A percentile compares a stretch with the other conserved stretches of the same genome.
These are phyloP conservation scores for Malus hybrid DNA, from an alignment of 331 rosid genomes.

Conservation along the genomic window DNA sequence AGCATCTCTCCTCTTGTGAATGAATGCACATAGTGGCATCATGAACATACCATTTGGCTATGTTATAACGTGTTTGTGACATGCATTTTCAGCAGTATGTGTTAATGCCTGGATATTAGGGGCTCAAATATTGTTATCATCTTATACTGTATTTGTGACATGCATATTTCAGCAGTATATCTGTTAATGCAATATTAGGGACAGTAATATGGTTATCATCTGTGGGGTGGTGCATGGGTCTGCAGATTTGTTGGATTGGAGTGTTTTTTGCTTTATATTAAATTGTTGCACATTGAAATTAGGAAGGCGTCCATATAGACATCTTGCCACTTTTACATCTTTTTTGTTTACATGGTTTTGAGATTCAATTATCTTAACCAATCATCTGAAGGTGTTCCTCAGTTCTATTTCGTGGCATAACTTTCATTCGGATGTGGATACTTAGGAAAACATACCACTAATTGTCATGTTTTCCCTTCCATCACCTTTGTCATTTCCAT, in stretches of 20 bases:
- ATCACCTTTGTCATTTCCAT: conserved; percentile 41
- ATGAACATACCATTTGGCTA: conserved; percentile 75
- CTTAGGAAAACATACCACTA: conserved; percentile 29
- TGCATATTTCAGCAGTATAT: conserved; percentile 66
- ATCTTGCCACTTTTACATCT: conserved; percentile 10
- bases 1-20: conserved; percentile 77
- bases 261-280: conserved; percentile 36
- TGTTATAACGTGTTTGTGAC: conserved; percentile 50
- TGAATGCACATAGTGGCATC: conserved; percentile 86
- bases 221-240: conserved; percentile 64
- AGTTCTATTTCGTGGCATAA: conserved; percentile 38
- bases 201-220: conserved; percentile 31
- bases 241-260: conserved; percentile 37
- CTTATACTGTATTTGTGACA: conserved; percentile 45
- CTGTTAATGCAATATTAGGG: conserved; percentile 40
- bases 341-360: conserved; percentile 22
- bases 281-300: conserved; percentile 39
- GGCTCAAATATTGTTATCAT: conserved; percentile 35
- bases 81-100: conserved; percentile 71
- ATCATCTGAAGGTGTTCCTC: conserved; percentile 30
- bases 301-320: conserved; percentile 43
- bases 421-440: conserved; percentile 20
- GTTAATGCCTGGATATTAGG: conserved; percentile 45
- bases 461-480: conserved; percentile 24
- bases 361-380: conserved; percentile 26